phyloP scores from a whole-genome alignment of 1,284 basidiomycete genomes.

The Cutaneotrichosporon cavernicola region DNA sequence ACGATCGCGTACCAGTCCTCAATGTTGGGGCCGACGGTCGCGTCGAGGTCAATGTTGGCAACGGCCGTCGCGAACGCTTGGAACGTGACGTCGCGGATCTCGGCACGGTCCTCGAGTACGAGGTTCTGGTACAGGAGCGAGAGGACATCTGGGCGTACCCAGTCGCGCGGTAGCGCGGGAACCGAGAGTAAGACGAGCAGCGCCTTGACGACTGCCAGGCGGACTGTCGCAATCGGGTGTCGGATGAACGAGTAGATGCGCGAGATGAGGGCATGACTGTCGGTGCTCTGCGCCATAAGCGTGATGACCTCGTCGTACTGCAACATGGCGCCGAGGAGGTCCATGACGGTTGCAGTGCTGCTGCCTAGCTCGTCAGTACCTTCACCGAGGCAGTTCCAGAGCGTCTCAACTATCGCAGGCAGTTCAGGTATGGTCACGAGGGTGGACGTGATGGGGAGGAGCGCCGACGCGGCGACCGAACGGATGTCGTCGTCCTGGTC shows the following conservation, averaged over 20 bases:
- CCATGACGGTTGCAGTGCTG: constrained; percentile 96
- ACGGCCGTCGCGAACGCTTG: constrained; percentile 75
- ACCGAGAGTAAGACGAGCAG: constrained; percentile 82
- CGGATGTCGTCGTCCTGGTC: constrained; percentile 97
- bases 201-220: constrained; percentile 88
- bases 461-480: constrained; percentile 87
- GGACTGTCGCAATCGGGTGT: constrained; percentile 92
- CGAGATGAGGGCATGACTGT: constrained; percentile 67
- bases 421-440: constrained; percentile 67
- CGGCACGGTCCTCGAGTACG: constrained; percentile 82
- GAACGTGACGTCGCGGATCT: constrained; percentile 79
- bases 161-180: constrained; percentile 69
- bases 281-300: constrained; percentile 28
- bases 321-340: constrained; percentile 62
- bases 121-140: constrained; percentile 92
- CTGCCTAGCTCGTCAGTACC: constrained; percentile 97
- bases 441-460: constrained; percentile 78
- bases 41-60: constrained; percentile 53
- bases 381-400: constrained; percentile 88
- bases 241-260: constrained; percentile 95
- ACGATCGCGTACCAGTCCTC: constrained; percentile 74
- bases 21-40: constrained; percentile 42
- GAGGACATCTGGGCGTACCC: constrained; percentile 77
- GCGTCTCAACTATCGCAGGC: constrained; percentile 70
- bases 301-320: constrained; percentile 33